Conservation (phyloP, 805 yeast genomes). For the Hagleromyces aurorensis region DNA sequence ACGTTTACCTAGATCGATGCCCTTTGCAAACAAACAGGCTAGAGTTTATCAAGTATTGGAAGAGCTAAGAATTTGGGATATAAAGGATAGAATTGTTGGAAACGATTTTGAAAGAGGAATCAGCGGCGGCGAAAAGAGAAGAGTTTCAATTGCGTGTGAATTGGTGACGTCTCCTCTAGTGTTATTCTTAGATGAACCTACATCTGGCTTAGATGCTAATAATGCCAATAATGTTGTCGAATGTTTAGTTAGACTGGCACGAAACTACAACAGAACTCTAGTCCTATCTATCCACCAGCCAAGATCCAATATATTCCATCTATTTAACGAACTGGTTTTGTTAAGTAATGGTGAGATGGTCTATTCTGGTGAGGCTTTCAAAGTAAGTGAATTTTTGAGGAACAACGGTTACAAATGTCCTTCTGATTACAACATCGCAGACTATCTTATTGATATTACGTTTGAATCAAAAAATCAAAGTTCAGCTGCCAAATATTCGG, state of each 20-base stretch:
- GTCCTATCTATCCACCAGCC: constrained; percentile 96
- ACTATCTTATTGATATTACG: constrained; percentile 84
- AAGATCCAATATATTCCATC: constrained; percentile 85
- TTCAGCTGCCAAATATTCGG: constrained; percentile 14
- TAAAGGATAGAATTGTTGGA: constrained; percentile 82
- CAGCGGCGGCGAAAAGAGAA: constrained; percentile 74
- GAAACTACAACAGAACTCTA: constrained; percentile 76
- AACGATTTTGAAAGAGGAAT: constrained; percentile 85
- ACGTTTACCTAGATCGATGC: constrained; percentile 76
- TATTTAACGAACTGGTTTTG: constrained; percentile 75
- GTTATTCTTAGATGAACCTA: constrained; percentile 82
- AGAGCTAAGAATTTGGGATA: constrained; percentile 75
- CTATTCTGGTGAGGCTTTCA: constrained; percentile 77
- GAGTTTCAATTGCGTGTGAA: constrained; percentile 92
- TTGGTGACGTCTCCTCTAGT: constrained; percentile 82
- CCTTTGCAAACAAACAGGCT: constrained; percentile 59
- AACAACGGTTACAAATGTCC: constrained; percentile 79
- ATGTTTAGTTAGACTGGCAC: constrained; percentile 69
- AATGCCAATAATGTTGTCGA: constrained; percentile 91
- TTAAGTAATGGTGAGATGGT: constrained; percentile 80
- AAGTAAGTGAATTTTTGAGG: constrained; percentile 68
- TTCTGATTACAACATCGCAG: constrained; percentile 86
- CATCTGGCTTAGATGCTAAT: constrained; percentile 91
- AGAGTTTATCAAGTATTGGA: constrained; percentile 78
- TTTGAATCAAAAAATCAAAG: constrained; percentile 38